Evolutionary conservation across 139 green algal genomes (phyloP).

Genomic region (Volvox africanus): DNA sequence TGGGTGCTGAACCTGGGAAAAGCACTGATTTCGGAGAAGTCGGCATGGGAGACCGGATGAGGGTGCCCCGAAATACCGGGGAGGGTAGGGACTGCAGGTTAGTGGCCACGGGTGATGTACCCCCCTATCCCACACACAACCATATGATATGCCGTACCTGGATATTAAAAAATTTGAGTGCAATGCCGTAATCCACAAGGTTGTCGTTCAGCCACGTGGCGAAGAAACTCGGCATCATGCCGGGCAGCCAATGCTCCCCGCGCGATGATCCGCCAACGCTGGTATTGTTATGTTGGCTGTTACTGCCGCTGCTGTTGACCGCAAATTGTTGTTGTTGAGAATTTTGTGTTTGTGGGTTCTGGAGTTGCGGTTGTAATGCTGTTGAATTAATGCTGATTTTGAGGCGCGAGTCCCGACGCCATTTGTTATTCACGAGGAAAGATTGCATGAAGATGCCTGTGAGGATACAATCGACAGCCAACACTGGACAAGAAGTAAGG

Average conservation of each 20-base stretch:
- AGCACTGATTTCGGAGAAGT: too few relatives aligned
- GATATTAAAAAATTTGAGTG: conserved; percentile 33
- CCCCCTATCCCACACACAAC: too few relatives aligned
- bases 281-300: not conserved
- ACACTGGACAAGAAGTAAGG: too few relatives aligned
- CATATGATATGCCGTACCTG: not conserved
- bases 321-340: not conserved
- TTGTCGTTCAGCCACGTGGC: conserved; percentile 39
- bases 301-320: not conserved
- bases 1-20: too few relatives aligned
- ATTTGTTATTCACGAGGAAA: conserved; percentile 20
- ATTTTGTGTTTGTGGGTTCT: not conserved
- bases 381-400: not conserved
- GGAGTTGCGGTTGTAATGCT: not conserved
- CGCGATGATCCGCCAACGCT: not conserved
- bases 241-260: conserved; percentile 20
- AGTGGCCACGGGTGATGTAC: too few relatives aligned
- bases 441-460: conserved; percentile 29
- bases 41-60: too few relatives aligned
- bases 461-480: not conserved
- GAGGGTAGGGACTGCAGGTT: too few relatives aligned
- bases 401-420: not conserved
- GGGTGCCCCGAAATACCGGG: too few relatives aligned
- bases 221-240: conserved; percentile 34
- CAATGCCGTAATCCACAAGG: conserved; percentile 33